Evolutionary conservation across 1,139 yeast species (phyloP), one percentile per base, ranked within the genome.

Genomic region (Yamadazyma epiphylla): DNA sequence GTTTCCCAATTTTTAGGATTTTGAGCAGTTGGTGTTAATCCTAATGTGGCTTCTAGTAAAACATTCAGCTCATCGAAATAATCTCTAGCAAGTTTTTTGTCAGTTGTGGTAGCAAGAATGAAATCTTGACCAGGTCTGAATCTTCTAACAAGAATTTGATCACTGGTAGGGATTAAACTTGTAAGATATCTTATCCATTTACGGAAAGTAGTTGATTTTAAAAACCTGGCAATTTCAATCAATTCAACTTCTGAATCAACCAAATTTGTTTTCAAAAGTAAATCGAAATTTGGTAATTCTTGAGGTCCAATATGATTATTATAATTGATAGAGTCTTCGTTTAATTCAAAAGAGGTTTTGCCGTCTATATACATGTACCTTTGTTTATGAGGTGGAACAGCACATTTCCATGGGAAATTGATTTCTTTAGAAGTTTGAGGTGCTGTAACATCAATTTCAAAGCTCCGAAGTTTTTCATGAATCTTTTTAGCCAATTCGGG

Each of bases 61-160:
- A 70, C 74, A 36, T 80, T 80, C 33, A 77, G 47, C 26, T 73
- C 69, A 6, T 49, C 51, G 3, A 43, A 31, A 19, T 57, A 54
- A 8, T 55, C 62, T 6, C 70, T 43, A 3, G 70, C 70, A 21
- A 64, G 37, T 13, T 68, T 58, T 26, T 67, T 62, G 26, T 76
- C 81, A 4, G 80, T 66, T 8, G 85, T 74, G 0, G 97, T 86
- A 1, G 98, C 98, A 29, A 94, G 65, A 4, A 91, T 89, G 55
- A 86, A 94, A 55, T 94, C 99, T 23, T 77, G 79, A 2, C 97
- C 98, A 0, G 96, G 98, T 45, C 98, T 74, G 60, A 94, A 94
- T 41, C 97, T 67, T 50, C 99, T 74, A 3, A 83, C 72, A 24
- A 88, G 51, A 2, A 84, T 61, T 43, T 83, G 85, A 37, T 84